Percentiles rank a stretch among this genome's conserved stretches.
phyloP scores from a whole-genome alignment of 495 filamentous ascomycete species.

The Aspergillus coremiiformis region DNA sequence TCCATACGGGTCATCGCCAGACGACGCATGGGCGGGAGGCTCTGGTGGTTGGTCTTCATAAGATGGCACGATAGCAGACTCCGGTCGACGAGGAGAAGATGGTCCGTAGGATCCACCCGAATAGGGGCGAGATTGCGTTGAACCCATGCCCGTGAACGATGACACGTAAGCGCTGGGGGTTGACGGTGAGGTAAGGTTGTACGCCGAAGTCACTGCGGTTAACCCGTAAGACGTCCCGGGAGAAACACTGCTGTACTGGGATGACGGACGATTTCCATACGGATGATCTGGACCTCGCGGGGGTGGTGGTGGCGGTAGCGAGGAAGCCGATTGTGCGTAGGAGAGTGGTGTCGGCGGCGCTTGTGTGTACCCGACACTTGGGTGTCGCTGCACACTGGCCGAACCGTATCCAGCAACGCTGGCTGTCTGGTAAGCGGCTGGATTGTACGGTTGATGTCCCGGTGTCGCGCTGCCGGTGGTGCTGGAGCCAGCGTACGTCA shows the following conservation, averaged over 20 bases:
- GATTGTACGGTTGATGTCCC: slow-evolving; percentile 61
- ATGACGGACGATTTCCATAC: slow-evolving; percentile 34
- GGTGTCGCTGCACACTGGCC: slow-evolving; percentile 23
- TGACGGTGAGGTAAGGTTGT: slow-evolving; percentile 19
- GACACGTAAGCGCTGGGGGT: slow-evolving; percentile 18
- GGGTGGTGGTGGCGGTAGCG: slow-evolving; percentile 41
- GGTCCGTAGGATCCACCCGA: slow-evolving; percentile 24
- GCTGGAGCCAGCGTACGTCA: slow-evolving; percentile 40
- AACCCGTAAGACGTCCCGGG: slow-evolving; percentile 17
- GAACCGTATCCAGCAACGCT: slow-evolving; percentile 21
- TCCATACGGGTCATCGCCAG: slow-evolving; percentile 22
- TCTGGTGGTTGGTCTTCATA: slow-evolving; percentile 40
- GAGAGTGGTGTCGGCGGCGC: slow-evolving; percentile 29
- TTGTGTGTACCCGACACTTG: slow-evolving; percentile 28
- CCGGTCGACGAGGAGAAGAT: slow-evolving; percentile 21
- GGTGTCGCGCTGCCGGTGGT: slow-evolving; percentile 21
- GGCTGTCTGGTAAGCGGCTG: slow-evolving; percentile 54
- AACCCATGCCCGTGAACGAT: slow-evolving; percentile 16
- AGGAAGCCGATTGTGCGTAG: slow-evolving; percentile 28
- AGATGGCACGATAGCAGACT: slow-evolving; percentile 19
- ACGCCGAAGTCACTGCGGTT: slow-evolving; percentile 9
- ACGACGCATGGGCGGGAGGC: slow-evolving; percentile 39
- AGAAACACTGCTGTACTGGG: slow-evolving; percentile 16
- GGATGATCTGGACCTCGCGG: slow-evolving; percentile 42
- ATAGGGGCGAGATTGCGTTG: slow-evolving; percentile 20